Base-by-base conservation (phyloP, 106 monocot genomes). In the Chionographis japonica region DNA sequence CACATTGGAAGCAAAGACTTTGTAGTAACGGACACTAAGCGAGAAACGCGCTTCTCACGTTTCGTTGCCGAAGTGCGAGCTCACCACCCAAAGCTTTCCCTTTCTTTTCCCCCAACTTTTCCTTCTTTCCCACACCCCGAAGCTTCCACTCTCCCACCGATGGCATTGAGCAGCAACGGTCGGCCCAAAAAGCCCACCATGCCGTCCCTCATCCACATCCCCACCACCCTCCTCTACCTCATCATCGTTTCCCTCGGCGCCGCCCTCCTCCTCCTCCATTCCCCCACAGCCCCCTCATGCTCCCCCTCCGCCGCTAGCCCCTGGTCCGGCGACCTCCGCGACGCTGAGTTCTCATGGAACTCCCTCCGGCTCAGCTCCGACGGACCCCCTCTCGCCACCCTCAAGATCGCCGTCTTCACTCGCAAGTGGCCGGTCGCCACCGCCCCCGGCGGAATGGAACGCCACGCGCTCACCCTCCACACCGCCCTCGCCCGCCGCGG, bases 401-500 rank as follows among this genome's bases (percentile, higher is more conserved):
- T 91, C 39, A 81, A 76, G 67, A 86, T 95, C 64, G 86, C 88
- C 18, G 91, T 91, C 8, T 95, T 91, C 70, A 75, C 91, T n/a
- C 83, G 91, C 6, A 91, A 89, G 65, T 95, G 95, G 91, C 91
- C 91, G 1, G 60, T 72, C 9, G 70, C 70, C 52, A 74, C 88
- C 2, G 75, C 81, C 20, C 88, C 88, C 12, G 95, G 95, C 4
- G 95, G 95, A 27, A 92, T 95, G 92, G 95, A 97, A 63, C 86
- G 91, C 17, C 95, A 97, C 63, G 92, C 95, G 20, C 65, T 82
- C 40, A 92, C 88, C 10, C 84, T 97, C 60, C 84, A 92, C 75
- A 78, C 84, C 27, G 81, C 82, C 12, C 86, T 97, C 37, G 83
- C 92, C 14, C 66, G 66, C 4, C 86, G 92, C 12, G 92, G 92